Evolutionary conservation across 768 basidiomycete species (phyloP).

Genomic region (Lactarius tabidus): DNA sequence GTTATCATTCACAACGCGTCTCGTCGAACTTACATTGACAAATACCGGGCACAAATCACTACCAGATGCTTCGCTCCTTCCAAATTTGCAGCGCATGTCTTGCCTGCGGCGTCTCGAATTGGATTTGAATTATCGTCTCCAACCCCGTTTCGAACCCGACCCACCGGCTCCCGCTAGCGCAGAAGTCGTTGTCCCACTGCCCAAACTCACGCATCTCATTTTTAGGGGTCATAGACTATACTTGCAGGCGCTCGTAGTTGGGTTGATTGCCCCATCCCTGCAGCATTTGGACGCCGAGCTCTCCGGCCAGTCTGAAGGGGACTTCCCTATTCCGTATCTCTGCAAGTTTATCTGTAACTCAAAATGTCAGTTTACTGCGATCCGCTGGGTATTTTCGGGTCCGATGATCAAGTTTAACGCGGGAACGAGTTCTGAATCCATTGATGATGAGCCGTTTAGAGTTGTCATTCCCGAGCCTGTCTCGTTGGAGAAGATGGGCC

Average conservation of each 20-base stretch:
- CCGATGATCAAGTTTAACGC: neutral
- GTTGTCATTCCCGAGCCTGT: neutral
- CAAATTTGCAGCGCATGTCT: neutral
- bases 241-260: neutral
- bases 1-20: neutral
- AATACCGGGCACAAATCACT: neutral
- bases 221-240: neutral
- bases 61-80: neutral
- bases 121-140: too few relatives aligned
- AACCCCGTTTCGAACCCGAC: rapidly evolving
- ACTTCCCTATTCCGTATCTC: neutral
- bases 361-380: neutral
- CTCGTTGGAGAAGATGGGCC: neutral
- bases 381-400: neutral
- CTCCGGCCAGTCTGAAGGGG: rapidly evolving
- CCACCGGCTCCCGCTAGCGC: too few relatives aligned
- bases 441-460: neutral
- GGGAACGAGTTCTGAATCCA: neutral
- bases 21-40: neutral
- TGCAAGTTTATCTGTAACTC: neutral
- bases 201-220: neutral
- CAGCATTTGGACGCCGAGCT: neutral
- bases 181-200: neutral
- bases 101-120: neutral
- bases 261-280: conserved; percentile 3